Base-by-base conservation (phyloP, 1,139 yeast genomes). In the Zhuliangozyma blackwelliae region DNA sequence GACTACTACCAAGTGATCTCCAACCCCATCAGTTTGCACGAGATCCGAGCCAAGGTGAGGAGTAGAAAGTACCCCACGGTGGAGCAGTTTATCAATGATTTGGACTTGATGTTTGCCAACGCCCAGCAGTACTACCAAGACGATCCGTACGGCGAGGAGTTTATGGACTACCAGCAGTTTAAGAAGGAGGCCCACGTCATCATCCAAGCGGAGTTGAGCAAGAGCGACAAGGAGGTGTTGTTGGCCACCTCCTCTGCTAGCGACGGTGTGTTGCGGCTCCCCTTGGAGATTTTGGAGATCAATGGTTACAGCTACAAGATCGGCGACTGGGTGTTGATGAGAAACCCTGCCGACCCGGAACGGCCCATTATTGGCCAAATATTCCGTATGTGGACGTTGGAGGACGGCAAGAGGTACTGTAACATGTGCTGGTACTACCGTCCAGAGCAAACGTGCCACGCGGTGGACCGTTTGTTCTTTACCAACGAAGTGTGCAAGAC, bases 381-480 rank as follows among this genome's bases (percentile, higher is more conserved):
- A 27, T 92, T 90, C 65, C 76, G 96, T 51, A 75, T 92, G 46
- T 92, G 98, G 98, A 79, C 83, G 40, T 79, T 82, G 3, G 75
- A 77, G 39, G 96, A 89, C 51, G 95, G 94, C 11, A 82, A 85
- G 45, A 75, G 82, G 44, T 90, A 92, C 78, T 75, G 92, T 54
- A 92, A 92, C 54, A 96, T 88, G 28, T 92, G 98, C 66, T 92
- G 98, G 98, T 92, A 90, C 62, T 85, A 87, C 54, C 79, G 97
- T 44, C 96, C 98, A 0, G 97, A 92, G 59, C 97, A 94, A 68
- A 92, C 98, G 0, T 95, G 94, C 33, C 98, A 92, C 60, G 77
- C 94, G 48, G 84, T 74, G 37, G 97, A 92, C 60, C 72, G 96
- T 54, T 66, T 89, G 40, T 92, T 94, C 57, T 87, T 85, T 59